Conservation (phyloP, 208 protist genomes). For the Vickermania ingenoplastis region DNA sequence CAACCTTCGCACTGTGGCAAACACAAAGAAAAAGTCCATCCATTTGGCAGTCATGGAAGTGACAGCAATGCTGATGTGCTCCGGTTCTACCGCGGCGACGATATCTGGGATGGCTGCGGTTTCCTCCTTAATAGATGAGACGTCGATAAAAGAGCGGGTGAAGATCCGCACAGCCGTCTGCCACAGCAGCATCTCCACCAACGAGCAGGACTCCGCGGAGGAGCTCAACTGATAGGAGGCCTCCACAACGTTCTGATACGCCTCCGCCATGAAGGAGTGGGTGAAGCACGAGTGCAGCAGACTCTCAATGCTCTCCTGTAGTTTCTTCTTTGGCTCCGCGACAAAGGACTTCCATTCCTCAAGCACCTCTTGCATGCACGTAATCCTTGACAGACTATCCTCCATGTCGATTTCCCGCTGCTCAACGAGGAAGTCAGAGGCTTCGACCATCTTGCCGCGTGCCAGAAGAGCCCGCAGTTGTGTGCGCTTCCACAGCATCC, state of each 20-base stretch:
- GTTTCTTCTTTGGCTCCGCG: constrained; percentile 27
- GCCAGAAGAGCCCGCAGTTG: constrained; percentile 53
- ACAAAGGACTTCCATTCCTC: constrained; percentile 58
- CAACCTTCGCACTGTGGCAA: constrained; percentile 35
- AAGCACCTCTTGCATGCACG: constrained; percentile 52
- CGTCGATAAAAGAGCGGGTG: constrained; percentile 52
- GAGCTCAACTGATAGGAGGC: constrained; percentile 25
- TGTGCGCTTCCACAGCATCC: constrained; percentile 36
- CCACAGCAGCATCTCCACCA: constrained; percentile 60
- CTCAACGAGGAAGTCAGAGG: constrained; percentile 33
- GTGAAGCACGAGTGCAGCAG: constrained; percentile 57
- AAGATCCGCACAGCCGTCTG: constrained; percentile 54
- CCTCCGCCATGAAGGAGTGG: constrained; percentile 56
- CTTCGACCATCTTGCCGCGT: constrained; percentile 58
- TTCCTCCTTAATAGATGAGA: constrained; percentile 65
- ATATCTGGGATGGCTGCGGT: constrained; percentile 48
- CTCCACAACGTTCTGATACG: constrained; percentile 62
- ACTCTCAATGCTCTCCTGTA: constrained; percentile 30
- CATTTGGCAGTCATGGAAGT: constrained; percentile 62
- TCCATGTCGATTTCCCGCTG: constrained; percentile 45
- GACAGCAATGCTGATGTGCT: constrained; percentile 58
- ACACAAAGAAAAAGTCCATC: constrained; percentile 75
- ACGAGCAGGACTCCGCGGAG: constrained; percentile 15
- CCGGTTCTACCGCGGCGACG: constrained; percentile 62
- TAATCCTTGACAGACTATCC: constrained; percentile 26